Base-by-base conservation (phyloP, 306 rosid species). In the Elaeagnus macrophylla region DNA sequence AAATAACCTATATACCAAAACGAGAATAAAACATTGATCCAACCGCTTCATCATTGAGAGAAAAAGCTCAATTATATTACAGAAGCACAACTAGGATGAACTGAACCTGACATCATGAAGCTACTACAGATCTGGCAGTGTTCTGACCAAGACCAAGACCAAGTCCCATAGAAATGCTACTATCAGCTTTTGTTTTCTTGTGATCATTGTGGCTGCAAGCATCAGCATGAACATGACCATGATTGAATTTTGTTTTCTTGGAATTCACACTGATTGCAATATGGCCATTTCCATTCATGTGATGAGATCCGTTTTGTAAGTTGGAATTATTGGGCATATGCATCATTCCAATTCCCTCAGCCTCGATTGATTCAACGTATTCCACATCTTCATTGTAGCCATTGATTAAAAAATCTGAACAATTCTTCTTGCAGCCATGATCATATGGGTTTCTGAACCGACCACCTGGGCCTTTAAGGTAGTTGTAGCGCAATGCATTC, bases 401-500 rank as follows among this genome's bases (percentile, higher is more conserved):
- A 17, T 82, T 79, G 71, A 93, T 84, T 73, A 93, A 61, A 70
- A 93, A 93, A 72, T 87, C 99, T 6, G 86, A 77, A 70, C 99
- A 93, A 62, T 93, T 93, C 76, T 78, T 87, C 82, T 61, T 87
- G 74, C 69, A 52, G 51, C 99, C 99, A 7, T 93, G 99, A 63
- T 93, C 99, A 68, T 76, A 93, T n/a, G 96, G 99, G 64, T 93
- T 93, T 78, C 88, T 87, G 72, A 87, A 93, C 67, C 81, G 81
- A 51, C 95, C 99, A 17, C 83, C 79, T 5, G 96, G 88, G 38
- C 99, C 96, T 66, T 81, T 65, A 32, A 93, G 95, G 80, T 93
- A 93, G 81, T 74, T 79, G 53, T 93, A 93, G 43, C 99, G 83
- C 88, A 82, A 56, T 15, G 62, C 70, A 64, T 93, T 93, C 13